Evolutionary conservation across 2,329 filamentous ascomycete genomes (phyloP).

Genomic region (Ambrosiella xylebori): DNA sequence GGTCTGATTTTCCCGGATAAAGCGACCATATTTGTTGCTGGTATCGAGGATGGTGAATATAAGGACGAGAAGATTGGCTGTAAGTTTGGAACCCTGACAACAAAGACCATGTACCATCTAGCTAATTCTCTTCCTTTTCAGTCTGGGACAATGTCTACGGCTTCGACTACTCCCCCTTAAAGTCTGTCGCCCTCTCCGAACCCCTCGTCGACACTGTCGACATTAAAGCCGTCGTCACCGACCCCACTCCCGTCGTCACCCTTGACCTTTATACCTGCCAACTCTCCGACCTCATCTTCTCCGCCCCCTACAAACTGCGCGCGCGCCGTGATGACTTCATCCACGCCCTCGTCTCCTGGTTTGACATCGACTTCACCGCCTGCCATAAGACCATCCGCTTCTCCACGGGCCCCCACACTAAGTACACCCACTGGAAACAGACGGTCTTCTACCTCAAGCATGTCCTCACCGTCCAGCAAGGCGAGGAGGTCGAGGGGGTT

Average conservation of each 20-base stretch:
- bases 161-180: constrained; percentile 89
- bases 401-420: constrained; percentile 92
- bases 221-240: constrained; percentile 89
- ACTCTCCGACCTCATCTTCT: constrained; percentile 68
- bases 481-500: constrained; percentile 58
- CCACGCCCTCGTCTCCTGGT: constrained; percentile 94
- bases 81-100: constrained; percentile 30
- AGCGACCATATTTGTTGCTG: constrained; percentile 90
- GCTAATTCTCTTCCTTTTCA: constrained; percentile 22
- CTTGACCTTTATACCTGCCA: constrained; percentile 90
- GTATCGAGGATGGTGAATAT: constrained; percentile 97
- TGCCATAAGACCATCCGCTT: constrained; percentile 98
- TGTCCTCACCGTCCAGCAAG: constrained; percentile 76
- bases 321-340: constrained; percentile 83
- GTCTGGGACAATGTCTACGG: constrained; percentile 99
- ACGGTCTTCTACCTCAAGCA: constrained; percentile 96
- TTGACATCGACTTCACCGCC: constrained; percentile 95
- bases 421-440: constrained; percentile 99
- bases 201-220: constrained; percentile 96
- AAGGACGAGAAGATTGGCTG: constrained; percentile 99
- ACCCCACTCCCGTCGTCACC: constrained; percentile 68
- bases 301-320: constrained; percentile 55
- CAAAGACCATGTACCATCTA: no score
- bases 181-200: constrained; percentile 82
- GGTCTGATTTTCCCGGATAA: constrained; percentile 98